Evolutionary conservation across 164 flowering plant species (phyloP).

Genomic region (Berberis thunbergii): DNA sequence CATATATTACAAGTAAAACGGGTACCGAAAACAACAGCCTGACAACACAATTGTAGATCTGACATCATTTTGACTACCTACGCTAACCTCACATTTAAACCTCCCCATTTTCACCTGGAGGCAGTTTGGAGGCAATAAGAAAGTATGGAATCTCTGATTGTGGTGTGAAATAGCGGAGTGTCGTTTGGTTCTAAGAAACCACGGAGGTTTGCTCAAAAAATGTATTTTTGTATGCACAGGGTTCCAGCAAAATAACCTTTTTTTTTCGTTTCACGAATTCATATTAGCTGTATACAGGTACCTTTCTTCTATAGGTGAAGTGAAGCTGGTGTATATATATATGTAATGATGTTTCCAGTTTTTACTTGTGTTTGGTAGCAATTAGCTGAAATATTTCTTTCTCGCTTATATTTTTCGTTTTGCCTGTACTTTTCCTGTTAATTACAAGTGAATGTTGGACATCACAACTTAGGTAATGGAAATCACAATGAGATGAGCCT

Average conservation of each 20-base stretch:
- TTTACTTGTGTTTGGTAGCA: not conserved
- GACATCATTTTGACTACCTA: slow-evolving; percentile 11
- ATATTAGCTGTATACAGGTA: slow-evolving; percentile 14
- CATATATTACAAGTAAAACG: slow-evolving; percentile 47
- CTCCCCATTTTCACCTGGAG: slow-evolving; percentile 7
- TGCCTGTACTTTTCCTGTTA: no score
- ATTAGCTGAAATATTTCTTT: not conserved
- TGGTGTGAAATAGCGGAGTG: not conserved
- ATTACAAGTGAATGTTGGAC: no score
- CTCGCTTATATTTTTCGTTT: no score
- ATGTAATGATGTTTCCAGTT: slow-evolving; percentile 1
- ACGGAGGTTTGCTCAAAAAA: slow-evolving; percentile 9
- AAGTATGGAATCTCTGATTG: not conserved
- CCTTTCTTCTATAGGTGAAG: slow-evolving; percentile 1
- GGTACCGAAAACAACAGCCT: slow-evolving; percentile 15
- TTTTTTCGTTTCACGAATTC: slow-evolving; percentile 3
- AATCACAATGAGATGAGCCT: no score
- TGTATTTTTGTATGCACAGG: slow-evolving; percentile 19
- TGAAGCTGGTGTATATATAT: slow-evolving; percentile 17
- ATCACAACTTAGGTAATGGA: no score
- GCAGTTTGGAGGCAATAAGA: slow-evolving; percentile 4
- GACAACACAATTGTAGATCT: slow-evolving; percentile 18
- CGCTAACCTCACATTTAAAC: slow-evolving; percentile 14
- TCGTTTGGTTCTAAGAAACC: slow-evolving; percentile 3
- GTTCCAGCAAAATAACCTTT: slow-evolving; percentile 5